phyloP scores from a whole-genome alignment of 345 rosid genomes.

The Clarkia xantiana region DNA sequence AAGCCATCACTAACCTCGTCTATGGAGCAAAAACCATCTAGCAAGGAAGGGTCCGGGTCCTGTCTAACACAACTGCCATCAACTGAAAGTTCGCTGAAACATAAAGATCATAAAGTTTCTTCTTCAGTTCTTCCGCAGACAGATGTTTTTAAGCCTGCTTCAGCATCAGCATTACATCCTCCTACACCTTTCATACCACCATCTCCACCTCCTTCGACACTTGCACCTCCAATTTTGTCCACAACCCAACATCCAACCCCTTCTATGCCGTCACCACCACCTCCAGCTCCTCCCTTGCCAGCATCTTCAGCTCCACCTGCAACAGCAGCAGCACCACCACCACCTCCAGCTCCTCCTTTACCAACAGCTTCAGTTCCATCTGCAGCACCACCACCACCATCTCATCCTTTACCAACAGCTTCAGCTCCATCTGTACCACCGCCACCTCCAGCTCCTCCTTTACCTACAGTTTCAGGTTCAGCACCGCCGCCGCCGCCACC shows the following conservation, averaged over 20 bases:
- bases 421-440: conserved; percentile 7
- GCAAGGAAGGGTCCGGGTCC: too few relatives aligned
- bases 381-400: conserved; percentile 6
- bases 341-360: not conserved
- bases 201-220: not conserved
- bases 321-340: not conserved
- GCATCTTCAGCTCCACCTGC: conserved; percentile 1
- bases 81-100: too few relatives aligned
- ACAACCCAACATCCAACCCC: too few relatives aligned
- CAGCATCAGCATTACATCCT: too few relatives aligned
- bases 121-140: too few relatives aligned
- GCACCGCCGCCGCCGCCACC: conserved; percentile 11
- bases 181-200: not conserved
- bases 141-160: too few relatives aligned
- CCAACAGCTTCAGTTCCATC: conserved; percentile 1
- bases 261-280: not conserved
- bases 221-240: not conserved
- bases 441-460: conserved; percentile 14
- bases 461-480: conserved; percentile 1
- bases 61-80: too few relatives aligned
- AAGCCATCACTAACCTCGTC: too few relatives aligned
- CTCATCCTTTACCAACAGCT: conserved; percentile 6
- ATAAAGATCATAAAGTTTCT: too few relatives aligned
- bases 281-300: not conserved
- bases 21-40: too few relatives aligned